Conservation (phyloP, 352 stramenopile species). For the Phytopythium kandeliae region DNA sequence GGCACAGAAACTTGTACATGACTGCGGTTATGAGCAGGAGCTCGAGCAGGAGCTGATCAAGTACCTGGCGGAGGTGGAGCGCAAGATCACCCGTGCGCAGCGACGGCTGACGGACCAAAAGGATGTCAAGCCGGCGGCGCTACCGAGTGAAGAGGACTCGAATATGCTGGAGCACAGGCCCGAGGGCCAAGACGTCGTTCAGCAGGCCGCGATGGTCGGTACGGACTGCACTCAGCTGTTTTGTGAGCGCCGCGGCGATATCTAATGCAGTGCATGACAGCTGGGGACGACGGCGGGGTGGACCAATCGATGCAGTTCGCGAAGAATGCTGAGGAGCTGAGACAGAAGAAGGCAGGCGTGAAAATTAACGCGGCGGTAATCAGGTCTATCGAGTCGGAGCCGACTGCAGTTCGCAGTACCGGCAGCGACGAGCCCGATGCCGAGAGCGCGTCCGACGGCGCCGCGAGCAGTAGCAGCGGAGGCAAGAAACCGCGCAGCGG, state of each 20-base stretch:
- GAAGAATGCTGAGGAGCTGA: slow-evolving; percentile 59
- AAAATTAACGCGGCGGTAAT: slow-evolving; percentile 42
- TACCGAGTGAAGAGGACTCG: slow-evolving; percentile 47
- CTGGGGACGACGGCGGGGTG: slow-evolving; percentile 48
- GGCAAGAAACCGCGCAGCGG: slow-evolving; percentile 1
- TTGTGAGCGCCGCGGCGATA: too few relatives aligned
- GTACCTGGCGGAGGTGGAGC: slow-evolving; percentile 71
- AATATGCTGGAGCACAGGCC: slow-evolving; percentile 67
- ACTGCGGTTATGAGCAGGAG: slow-evolving; percentile 68
- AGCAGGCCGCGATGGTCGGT: slow-evolving; percentile 51
- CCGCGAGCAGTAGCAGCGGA: background rate
- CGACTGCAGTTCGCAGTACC: background rate
- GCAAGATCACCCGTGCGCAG: slow-evolving; percentile 72
- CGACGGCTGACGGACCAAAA: slow-evolving; percentile 65
- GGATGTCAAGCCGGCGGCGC: slow-evolving; percentile 27
- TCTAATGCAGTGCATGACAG: background rate
- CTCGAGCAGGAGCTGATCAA: slow-evolving; percentile 61
- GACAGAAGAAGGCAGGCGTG: slow-evolving; percentile 39
- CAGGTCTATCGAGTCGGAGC: slow-evolving; percentile 24
- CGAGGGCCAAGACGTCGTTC: slow-evolving; percentile 62
- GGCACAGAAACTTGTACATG: slow-evolving; percentile 16
- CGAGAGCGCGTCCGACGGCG: background rate
- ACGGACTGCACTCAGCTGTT: too few relatives aligned
- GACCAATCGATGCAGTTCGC: slow-evolving; percentile 55
- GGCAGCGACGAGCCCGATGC: background rate